Base-by-base conservation (phyloP, 257 asterid genomes). In the Scutellaria minor region DNA sequence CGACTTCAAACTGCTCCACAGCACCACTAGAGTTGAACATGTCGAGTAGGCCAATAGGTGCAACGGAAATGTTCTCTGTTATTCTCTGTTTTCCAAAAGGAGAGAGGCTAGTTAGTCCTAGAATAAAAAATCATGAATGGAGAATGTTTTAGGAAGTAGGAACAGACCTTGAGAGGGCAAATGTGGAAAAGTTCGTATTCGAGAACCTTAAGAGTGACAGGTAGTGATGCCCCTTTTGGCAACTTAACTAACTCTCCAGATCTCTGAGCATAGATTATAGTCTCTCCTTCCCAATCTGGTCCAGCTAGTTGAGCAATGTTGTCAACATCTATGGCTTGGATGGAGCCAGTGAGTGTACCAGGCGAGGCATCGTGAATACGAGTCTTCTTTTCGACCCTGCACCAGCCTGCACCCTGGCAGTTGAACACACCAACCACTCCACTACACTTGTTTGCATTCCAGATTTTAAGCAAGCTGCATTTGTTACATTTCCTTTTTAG, bases 371-470 rank as follows among this genome's bases (percentile, higher is more conserved):
- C 93, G 12, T 94, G 98, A 58, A 94, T 89, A 9, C 91, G 97
- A 1, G 96, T 94, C 80, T 85, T 89, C 88, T 94, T 94, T 24
- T 63, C 81, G 11, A 85, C 78, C 76, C 81, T 91, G 93, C 97
- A 92, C 97, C 97, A 92, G 48, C 97, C 97, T 2, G 97, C 96
- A 66, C 97, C 97, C 80, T 89, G 98, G 81, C 98, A 92, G 82
- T 92, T 92, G 85, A 92, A 92, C 18, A 88, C 88, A 3, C 96
- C 98, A 14, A 92, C 96, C 65, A 92, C 86, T 6, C 98, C 90
- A 9, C 86, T 66, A 73, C 82, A 88, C 81, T 86, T 90, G 85
- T 92, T 92, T 74, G 74, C 66, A 46, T 92, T 92, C 98, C 98
- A 92, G 66, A 92, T 88, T 68, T 92, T 92, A 53, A 92, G 98